Percentiles rank a stretch among this genome's conserved stretches.
phyloP scores from a whole-genome alignment of 2,329 filamentous ascomycete genomes.

The Penicillium olsonii region DNA sequence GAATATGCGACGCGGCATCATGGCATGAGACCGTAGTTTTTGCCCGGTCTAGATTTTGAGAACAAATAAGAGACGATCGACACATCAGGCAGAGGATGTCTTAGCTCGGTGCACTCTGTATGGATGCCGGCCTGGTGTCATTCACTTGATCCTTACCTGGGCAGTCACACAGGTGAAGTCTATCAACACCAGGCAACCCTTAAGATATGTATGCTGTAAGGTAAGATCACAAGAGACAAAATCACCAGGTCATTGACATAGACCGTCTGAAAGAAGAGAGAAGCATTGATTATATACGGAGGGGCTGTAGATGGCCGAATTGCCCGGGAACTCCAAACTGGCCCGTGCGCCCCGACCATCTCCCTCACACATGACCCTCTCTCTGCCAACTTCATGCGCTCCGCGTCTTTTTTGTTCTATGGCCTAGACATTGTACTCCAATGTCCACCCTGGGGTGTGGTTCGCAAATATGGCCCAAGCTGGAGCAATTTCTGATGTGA shows the following conservation, averaged over 20 bases:
- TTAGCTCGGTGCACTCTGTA: too few species aligned
- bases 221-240: too few species aligned
- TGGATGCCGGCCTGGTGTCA: not conserved
- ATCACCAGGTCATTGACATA: too few species aligned
- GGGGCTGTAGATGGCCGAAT: constrained; percentile 1
- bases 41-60: too few species aligned
- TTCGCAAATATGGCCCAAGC: constrained; percentile 48
- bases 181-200: too few species aligned
- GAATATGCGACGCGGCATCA: too few species aligned
- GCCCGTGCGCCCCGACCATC: constrained; percentile 27
- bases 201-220: too few species aligned
- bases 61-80: too few species aligned
- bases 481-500: constrained; percentile 49
- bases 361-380: constrained; percentile 30
- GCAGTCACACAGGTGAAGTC: too few species aligned
- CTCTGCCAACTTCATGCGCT: constrained; percentile 26
- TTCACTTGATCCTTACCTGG: not conserved
- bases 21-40: too few species aligned
- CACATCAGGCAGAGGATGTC: too few species aligned
- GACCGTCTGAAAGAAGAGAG: too few species aligned
- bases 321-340: constrained; percentile 16
- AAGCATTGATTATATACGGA: not conserved
- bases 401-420: constrained; percentile 21
- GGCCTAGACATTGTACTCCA: constrained; percentile 38
- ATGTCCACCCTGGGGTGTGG: constrained; percentile 41